Percentiles rank a stretch among this genome's conserved stretches.
Conservation (phyloP, 208 protist genomes). For the Naegleria fowleri region DNA sequence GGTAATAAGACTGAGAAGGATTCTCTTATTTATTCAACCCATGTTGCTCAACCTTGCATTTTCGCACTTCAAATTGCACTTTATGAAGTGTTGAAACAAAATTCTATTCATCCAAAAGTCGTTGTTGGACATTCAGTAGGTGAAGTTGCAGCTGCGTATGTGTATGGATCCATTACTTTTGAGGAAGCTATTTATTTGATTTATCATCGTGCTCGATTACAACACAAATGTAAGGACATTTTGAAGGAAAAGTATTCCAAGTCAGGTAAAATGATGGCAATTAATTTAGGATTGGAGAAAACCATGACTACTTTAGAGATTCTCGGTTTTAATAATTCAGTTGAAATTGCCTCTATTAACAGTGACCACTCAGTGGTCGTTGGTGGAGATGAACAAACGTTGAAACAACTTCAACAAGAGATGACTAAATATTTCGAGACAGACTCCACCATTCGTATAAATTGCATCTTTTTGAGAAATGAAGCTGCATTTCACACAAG, state of each 20-base stretch:
- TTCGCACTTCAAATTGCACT: neutral
- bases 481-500: neutral
- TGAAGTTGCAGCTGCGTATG: neutral
- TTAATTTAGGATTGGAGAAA: neutral
- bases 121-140: neutral
- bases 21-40: neutral
- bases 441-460: neutral
- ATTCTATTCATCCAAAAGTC: neutral
- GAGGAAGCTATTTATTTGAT: neutral
- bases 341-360: neutral
- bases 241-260: neutral
- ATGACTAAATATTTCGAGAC: neutral
- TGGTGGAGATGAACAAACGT: neutral
- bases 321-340: neutral
- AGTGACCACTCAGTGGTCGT: neutral
- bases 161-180: neutral
- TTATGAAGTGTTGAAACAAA: neutral
- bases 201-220: neutral
- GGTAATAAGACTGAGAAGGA: neutral
- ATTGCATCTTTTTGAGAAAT: neutral
- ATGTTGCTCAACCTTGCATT: neutral
- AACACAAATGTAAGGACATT: neutral
- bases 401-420: neutral
- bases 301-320: neutral
- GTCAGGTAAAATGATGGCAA: neutral